These are phyloP conservation scores for Chrysoporthe puriensis DNA, from an alignment of 2,329 filamentous ascomycete genomes.

Conservation along the genomic window DNA sequence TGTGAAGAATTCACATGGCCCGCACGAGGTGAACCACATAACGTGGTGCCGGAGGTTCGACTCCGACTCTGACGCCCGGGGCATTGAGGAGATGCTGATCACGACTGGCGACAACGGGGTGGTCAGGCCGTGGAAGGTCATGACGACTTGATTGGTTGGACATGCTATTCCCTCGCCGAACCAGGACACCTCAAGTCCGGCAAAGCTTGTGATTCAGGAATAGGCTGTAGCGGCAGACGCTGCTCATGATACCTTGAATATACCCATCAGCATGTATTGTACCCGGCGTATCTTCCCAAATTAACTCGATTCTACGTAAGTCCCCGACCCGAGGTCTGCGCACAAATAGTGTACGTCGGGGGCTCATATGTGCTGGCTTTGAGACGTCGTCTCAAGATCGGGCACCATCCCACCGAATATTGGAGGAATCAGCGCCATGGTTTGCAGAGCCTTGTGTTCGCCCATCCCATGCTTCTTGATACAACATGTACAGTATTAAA, in stretches of 20 bases:
- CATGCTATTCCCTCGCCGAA: neutral
- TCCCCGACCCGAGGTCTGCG: neutral
- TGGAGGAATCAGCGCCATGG: neutral
- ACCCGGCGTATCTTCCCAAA: neutral
- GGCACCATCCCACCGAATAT: neutral
- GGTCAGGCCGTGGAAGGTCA: conserved; percentile 76
- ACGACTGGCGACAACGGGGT: conserved; percentile 92
- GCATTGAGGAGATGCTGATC: conserved; percentile 80
- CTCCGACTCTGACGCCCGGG: conserved; percentile 55
- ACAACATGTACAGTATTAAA: conserved; percentile 21
- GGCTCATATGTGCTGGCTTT: too few relatives aligned
- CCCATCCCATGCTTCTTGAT: conserved; percentile 23
- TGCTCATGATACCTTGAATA: neutral
- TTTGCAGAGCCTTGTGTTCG: conserved; percentile 24
- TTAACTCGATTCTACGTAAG: neutral
- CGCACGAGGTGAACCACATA: conserved; percentile 93
- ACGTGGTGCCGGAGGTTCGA: conserved; percentile 84
- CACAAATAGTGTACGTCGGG: too few relatives aligned
- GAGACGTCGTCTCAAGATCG: too few relatives aligned
- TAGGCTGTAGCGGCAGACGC: neutral
- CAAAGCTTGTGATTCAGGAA: neutral
- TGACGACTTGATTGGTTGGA: conserved; percentile 22
- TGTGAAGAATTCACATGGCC: conserved; percentile 78
- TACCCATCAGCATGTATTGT: neutral
- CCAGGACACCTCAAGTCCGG: neutral